phyloP scores from a whole-genome alignment of 2,329 filamentous ascomycete genomes.

The Alternaria novae-zelandiae region DNA sequence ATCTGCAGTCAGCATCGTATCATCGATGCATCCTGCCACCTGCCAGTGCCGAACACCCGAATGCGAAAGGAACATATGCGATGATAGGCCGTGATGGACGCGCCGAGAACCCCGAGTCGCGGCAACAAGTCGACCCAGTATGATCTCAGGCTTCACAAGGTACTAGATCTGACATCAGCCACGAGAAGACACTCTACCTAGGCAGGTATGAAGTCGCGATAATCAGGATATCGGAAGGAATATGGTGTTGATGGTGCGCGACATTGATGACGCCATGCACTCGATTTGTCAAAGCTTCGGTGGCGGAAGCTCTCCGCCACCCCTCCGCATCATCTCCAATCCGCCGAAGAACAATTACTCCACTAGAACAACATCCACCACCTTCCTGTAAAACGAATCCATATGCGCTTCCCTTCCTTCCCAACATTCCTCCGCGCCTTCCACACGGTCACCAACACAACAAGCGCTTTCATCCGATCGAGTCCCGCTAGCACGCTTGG shows the following conservation, averaged over 20 bases:
- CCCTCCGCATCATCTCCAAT: constrained; percentile 24
- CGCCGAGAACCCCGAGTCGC: not conserved
- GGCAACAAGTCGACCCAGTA: not conserved
- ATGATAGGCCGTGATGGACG: not conserved
- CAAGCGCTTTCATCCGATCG: constrained; percentile 35
- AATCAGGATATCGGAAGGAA: not conserved
- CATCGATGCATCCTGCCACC: not conserved
- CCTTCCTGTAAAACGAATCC: constrained; percentile 4
- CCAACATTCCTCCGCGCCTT: constrained; percentile 57
- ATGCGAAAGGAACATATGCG: not conserved
- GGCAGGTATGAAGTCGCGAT: not conserved
- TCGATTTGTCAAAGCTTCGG: constrained; percentile 24
- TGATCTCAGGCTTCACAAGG: not conserved
- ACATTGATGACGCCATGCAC: constrained; percentile 37
- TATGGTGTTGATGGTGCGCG: constrained; percentile 2
- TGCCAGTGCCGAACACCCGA: not conserved
- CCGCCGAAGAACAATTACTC: not conserved
- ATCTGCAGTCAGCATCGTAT: not conserved
- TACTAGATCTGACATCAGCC: too few relatives aligned
- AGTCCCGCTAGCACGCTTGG: constrained; percentile 47
- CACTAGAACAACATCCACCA: constrained; percentile 3
- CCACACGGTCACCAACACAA: constrained; percentile 55
- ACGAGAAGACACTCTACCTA: not conserved
- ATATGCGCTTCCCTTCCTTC: constrained; percentile 59
- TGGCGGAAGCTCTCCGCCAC: constrained; percentile 37